Evolutionary conservation across 805 yeast genomes (phyloP), one percentile per base, ranked within the genome.

Genomic region (Starmerella bacillaris): DNA sequence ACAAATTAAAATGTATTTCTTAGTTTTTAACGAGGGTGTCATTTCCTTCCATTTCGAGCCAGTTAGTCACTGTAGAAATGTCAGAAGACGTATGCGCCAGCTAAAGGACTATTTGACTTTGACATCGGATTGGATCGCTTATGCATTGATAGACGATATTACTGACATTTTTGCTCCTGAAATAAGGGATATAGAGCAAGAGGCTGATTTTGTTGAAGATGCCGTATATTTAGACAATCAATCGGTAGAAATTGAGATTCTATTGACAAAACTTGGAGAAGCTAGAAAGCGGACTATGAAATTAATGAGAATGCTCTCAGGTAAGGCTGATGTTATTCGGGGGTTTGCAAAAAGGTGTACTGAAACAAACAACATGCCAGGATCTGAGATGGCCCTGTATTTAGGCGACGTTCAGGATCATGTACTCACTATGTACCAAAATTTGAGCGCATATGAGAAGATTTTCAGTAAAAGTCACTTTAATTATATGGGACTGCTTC

Each of bases 341-440:
- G 84, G 83, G 92, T 82, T 86, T 61, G 89, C 94, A 26, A 86
- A 86, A 55, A 67, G 96, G 49, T 83, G 94, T 56, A 84, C 77
- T 49, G 95, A 83, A 57, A 73, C 69, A 12, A 56, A 55, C 24
- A 53, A 53, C 31, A 59, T 58, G 47, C 94, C 94, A 34, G 67
- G 92, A 49, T 86, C 78, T 19, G 95, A 86, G 49, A 84, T 84
- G 57, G 93, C 92, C 0, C 63, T 84, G 43, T 86, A 80, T 55
- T 59, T 84, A 42, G 94, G 94, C 38, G 96, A 84, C 70, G 84
- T 84, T 52, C 94, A 83, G 59, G 95, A 84, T 65, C 96, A 84
- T 68, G 78, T 86, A 50, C 74, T 84, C 39, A 86, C 96, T 14
- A 86, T 86, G 95, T 78, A 72, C 57, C 94, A 83, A 59, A 84